These are phyloP conservation scores for Aureobasidium sp. DNA, from an alignment of 2,329 filamentous ascomycete genomes.

Conservation along the genomic window DNA sequence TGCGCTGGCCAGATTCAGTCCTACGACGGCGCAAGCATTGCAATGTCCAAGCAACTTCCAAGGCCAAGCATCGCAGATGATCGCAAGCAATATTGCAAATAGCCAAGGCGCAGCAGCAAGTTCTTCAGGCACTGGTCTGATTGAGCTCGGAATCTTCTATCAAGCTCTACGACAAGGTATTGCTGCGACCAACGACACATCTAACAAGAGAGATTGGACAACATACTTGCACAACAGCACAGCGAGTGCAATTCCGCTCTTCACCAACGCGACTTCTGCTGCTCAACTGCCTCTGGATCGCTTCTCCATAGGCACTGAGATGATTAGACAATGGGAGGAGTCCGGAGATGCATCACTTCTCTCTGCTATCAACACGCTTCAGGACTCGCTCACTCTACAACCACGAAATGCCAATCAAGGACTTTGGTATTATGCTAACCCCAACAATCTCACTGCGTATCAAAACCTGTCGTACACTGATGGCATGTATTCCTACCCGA, in stretches of 20 bases:
- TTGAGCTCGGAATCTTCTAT: constrained; percentile 7
- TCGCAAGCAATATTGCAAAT: not conserved
- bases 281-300: not conserved
- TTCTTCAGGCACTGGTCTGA: not conserved
- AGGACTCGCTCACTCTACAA: not conserved
- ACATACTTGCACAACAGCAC: not conserved
- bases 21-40: not conserved
- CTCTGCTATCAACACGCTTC: not conserved
- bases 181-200: not conserved
- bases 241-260: not conserved
- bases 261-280: not conserved
- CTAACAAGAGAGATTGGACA: not conserved
- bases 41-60: not conserved
- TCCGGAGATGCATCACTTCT: not conserved
- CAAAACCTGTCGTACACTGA: not conserved
- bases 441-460: not conserved
- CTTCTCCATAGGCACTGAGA: not conserved
- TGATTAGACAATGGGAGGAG: not conserved
- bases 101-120: not conserved
- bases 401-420: not conserved
- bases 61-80: not conserved
- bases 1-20: not conserved
- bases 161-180: not conserved
- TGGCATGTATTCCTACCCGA: constrained; percentile 1
- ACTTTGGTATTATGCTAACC: constrained; percentile 1